Conservation (phyloP, 768 basidiomycete species). For the Xerocomellus intermedius region DNA sequence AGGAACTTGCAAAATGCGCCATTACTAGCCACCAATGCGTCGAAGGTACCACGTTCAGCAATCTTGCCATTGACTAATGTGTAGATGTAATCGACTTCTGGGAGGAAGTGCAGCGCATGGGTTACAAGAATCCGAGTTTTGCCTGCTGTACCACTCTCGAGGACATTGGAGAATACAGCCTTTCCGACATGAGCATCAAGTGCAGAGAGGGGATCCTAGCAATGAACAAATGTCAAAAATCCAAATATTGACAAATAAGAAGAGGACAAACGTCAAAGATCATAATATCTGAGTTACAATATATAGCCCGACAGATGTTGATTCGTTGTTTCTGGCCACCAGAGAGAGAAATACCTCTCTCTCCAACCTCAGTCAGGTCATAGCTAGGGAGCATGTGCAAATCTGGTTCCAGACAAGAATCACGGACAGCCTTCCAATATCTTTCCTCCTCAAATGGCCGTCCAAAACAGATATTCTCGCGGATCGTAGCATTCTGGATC, state of each 20-base stretch:
- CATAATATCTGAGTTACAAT: slow-evolving; percentile 82
- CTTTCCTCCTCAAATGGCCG: slow-evolving; percentile 74
- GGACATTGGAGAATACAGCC: slow-evolving; percentile 80
- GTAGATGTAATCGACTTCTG: slow-evolving; percentile 83
- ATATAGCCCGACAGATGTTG: slow-evolving; percentile 85
- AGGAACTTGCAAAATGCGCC: slow-evolving; percentile 75
- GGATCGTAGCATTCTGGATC: slow-evolving; percentile 70
- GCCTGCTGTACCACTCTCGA: slow-evolving; percentile 56
- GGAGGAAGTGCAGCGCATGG: slow-evolving; percentile 87
- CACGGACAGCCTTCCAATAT: slow-evolving; percentile 78
- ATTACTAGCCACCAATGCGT: slow-evolving; percentile 59
- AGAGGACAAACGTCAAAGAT: slow-evolving; percentile 61
- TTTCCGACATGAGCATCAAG: slow-evolving; percentile 93
- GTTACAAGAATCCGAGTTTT: slow-evolving; percentile 91
- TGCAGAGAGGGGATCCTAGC: slow-evolving; percentile 79
- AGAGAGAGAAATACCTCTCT: slow-evolving; percentile 84
- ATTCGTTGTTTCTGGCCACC: slow-evolving; percentile 82
- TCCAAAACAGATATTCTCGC: slow-evolving; percentile 90
- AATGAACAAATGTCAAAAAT: background rate
- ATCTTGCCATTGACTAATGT: slow-evolving; percentile 75
- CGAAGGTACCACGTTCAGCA: slow-evolving; percentile 77
- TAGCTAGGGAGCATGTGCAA: slow-evolving; percentile 73
- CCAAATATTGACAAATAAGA: background rate
- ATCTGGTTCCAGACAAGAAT: slow-evolving; percentile 79
- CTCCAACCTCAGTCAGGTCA: slow-evolving; percentile 83